These are phyloP conservation scores for Skeletonema tropicum DNA, from an alignment of 108 stramenopile genomes.

Conservation along the genomic window DNA sequence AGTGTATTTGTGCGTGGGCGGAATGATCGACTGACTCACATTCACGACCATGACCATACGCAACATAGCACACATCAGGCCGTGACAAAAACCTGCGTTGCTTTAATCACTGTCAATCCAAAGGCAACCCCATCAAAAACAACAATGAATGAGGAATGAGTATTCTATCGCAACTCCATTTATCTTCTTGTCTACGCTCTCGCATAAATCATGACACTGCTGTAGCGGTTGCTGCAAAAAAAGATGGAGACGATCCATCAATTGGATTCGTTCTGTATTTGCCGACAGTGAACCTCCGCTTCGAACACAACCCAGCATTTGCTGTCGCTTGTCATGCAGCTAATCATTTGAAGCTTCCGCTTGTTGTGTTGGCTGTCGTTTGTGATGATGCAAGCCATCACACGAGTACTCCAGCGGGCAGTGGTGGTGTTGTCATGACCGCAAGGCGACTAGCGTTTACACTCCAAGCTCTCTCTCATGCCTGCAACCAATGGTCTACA, in stretches of 20 bases:
- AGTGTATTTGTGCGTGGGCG: too few species aligned
- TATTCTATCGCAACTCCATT: background rate
- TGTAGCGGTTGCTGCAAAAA: background rate
- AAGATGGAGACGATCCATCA: background rate
- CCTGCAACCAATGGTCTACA: slow-evolving; percentile 32
- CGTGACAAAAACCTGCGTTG: too few species aligned
- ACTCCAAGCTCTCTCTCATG: slow-evolving; percentile 56
- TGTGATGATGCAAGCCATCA: slow-evolving; percentile 48
- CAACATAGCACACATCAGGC: too few species aligned
- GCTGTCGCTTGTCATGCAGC: slow-evolving; percentile 62
- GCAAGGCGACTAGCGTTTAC: slow-evolving; percentile 61
- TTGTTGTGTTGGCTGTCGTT: slow-evolving; percentile 52
- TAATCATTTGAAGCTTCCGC: slow-evolving; percentile 45
- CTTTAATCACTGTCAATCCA: too few species aligned
- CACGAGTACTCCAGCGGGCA: background rate
- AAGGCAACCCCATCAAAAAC: too few species aligned
- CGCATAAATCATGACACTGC: slow-evolving; percentile 2
- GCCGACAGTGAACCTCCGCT: slow-evolving; percentile 62
- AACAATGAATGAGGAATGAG: background rate
- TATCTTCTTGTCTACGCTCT: background rate
- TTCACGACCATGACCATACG: too few species aligned
- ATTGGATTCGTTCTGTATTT: slow-evolving; percentile 61
- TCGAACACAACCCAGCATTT: slow-evolving; percentile 68
- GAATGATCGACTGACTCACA: too few species aligned
- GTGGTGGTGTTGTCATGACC: slow-evolving; percentile 40